Evolutionary conservation across 116 monocot genomes (phyloP).

Genomic region (Papilionanthe hybrid): DNA sequence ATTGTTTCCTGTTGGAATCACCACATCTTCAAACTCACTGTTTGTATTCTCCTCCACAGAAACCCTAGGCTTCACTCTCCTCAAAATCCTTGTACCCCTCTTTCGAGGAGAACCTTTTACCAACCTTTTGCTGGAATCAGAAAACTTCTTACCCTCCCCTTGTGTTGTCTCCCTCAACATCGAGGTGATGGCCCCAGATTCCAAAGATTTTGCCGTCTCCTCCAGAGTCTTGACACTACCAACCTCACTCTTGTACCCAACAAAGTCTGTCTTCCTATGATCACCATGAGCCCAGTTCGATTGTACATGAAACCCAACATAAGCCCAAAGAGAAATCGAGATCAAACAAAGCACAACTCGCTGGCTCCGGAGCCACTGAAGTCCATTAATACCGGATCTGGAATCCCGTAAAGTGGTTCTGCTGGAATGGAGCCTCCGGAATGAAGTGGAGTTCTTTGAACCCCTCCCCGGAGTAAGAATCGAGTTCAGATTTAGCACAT

Average conservation of each 20-base stretch:
- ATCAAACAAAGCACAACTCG: conserved; percentile 58
- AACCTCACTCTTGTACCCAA: conserved; percentile 31
- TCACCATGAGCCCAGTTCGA: conserved; percentile 78
- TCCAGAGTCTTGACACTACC: conserved; percentile 9
- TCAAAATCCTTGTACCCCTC: conserved; percentile 17
- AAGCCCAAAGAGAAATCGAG: conserved; percentile 66
- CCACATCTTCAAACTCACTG: conserved; percentile 37
- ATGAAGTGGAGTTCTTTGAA: conserved; percentile 50
- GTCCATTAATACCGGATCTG: conserved; percentile 8
- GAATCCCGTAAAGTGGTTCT: conserved; percentile 49
- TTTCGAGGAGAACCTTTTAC: conserved; percentile 17
- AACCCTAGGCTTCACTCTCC: conserved; percentile 15
- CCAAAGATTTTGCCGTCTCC: conserved; percentile 9
- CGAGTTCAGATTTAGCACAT: conserved; percentile 26
- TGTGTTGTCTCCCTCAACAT: conserved; percentile 11
- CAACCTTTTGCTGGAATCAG: conserved; percentile 7
- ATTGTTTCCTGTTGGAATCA: conserved; percentile 55
- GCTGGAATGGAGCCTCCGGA: conserved; percentile 33
- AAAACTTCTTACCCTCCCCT: conserved; percentile 12
- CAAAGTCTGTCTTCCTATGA: conserved; percentile 34
- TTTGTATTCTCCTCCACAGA: conserved; percentile 19
- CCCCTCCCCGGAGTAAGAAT: conserved; percentile 22
- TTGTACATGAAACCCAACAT: conserved; percentile 70
- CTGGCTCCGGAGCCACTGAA: conserved; percentile 55
- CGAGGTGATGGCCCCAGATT: conserved; percentile 9